These are phyloP conservation scores for Apiotrichum domesticum DNA, from an alignment of 1,284 basidiomycete genomes.

Conservation along the genomic window DNA sequence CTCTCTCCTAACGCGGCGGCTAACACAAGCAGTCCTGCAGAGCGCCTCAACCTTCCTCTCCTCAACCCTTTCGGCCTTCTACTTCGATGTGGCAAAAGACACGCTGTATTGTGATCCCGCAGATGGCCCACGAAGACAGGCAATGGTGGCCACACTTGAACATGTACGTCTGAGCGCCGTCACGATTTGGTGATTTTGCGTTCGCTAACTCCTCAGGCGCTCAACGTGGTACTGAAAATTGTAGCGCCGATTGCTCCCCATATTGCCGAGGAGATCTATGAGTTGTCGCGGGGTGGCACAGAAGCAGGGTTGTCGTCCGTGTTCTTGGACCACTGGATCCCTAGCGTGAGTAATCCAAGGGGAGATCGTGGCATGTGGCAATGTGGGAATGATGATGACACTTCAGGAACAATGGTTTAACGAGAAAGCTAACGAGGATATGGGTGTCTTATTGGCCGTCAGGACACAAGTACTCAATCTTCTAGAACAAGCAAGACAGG, in stretches of 20 bases:
- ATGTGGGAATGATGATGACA: background rate
- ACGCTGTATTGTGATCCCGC: conserved; percentile 69
- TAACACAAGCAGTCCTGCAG: conserved; percentile 53
- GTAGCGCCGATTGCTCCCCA: conserved; percentile 86
- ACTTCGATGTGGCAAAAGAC: conserved; percentile 91
- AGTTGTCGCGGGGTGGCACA: conserved; percentile 20
- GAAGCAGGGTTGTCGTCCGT: conserved; percentile 39
- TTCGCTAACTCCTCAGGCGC: conserved; percentile 51
- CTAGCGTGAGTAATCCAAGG: conserved; percentile 50
- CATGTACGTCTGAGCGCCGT: conserved; percentile 51
- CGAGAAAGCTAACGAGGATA: conserved; percentile 12
- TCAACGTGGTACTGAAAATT: conserved; percentile 64
- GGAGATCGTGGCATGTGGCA: background rate
- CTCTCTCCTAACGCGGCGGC: conserved; percentile 35
- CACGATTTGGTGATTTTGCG: no score
- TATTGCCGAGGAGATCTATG: conserved; percentile 82
- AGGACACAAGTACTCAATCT: conserved; percentile 26
- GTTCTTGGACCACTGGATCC: conserved; percentile 60
- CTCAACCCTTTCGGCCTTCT: conserved; percentile 56
- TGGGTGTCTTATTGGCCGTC: conserved; percentile 23
- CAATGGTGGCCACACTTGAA: conserved; percentile 65
- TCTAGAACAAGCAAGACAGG: conserved; percentile 28
- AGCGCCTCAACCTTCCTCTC: conserved; percentile 46
- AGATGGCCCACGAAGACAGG: conserved; percentile 55
- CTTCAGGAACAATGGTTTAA: background rate